Conservation (phyloP, 805 yeast genomes). For the Debaryomyces castellii region DNA sequence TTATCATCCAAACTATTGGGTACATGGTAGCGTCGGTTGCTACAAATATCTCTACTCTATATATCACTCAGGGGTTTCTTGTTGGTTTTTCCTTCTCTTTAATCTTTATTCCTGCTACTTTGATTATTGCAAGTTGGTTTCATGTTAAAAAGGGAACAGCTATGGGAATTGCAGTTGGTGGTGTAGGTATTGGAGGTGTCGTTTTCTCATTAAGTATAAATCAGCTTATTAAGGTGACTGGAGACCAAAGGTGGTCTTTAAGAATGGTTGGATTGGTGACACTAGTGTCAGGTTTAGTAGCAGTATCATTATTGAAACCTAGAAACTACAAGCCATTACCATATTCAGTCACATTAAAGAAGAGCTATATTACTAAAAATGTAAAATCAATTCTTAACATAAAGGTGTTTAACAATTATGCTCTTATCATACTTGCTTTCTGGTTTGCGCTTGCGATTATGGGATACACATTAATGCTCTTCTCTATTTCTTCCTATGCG, state of each 20-base stretch:
- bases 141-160: conserved; percentile 44
- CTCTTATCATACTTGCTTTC: conserved; percentile 20
- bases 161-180: conserved; percentile 47
- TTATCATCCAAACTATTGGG: conserved; percentile 42
- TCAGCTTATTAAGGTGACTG: conserved; percentile 37
- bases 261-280: conserved; percentile 38
- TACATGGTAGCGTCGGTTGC: conserved; percentile 53
- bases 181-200: conserved; percentile 55
- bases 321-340: conserved; percentile 34
- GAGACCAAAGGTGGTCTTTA: conserved; percentile 45
- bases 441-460: conserved; percentile 40
- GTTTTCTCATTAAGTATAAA: conserved; percentile 44
- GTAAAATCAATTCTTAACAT: conserved; percentile 35
- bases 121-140: conserved; percentile 52
- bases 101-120: conserved; percentile 42
- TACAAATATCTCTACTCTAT: conserved; percentile 49
- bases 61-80: conserved; percentile 51
- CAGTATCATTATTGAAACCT: conserved; percentile 45
- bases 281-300: conserved; percentile 30
- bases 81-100: conserved; percentile 50
- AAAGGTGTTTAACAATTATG: conserved; percentile 22
- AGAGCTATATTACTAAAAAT: conserved; percentile 17
- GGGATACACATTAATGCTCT: conserved; percentile 36
- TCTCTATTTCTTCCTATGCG: conserved; percentile 40
- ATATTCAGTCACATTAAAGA: conserved; percentile 20